These are phyloP conservation scores for Gnetum montanum DNA, from an alignment of 75 land plant genomes.

Conservation along the genomic window DNA sequence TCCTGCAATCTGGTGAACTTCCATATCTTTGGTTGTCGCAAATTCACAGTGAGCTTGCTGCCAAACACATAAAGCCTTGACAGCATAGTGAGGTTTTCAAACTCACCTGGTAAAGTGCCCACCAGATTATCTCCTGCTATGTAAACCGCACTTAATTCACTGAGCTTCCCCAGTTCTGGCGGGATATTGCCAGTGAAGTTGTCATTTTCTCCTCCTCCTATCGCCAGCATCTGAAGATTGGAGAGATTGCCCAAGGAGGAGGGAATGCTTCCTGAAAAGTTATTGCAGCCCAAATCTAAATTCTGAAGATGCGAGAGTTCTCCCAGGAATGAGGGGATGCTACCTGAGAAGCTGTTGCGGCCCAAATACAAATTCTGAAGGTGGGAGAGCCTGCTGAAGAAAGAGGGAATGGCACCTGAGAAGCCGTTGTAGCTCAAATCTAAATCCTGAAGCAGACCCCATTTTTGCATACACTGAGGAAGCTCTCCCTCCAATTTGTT, in stretches of 20 bases:
- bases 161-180: no score
- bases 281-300: constrained; percentile 54
- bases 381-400: constrained; percentile 22
- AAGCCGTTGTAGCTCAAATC: constrained; percentile 41
- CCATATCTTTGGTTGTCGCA: no score
- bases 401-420: constrained; percentile 41
- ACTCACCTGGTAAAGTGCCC: no score
- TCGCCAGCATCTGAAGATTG: constrained; percentile 36
- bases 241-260: constrained; percentile 24
- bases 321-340: constrained; percentile 50
- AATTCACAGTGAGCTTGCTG: no score
- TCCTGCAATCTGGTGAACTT: no score
- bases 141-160: no score
- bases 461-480: no score
- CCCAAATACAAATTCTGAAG: constrained; percentile 47
- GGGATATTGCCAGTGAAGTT: no score
- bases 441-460: constrained; percentile 10
- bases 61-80: no score
- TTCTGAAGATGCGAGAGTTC: constrained; percentile 22
- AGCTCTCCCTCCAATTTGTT: constrained; percentile 49
- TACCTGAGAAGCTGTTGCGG: constrained; percentile 53
- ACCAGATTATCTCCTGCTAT: no score
- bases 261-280: constrained; percentile 47
- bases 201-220: no score
- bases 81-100: no score